These are phyloP conservation scores for Tolypocladium ovalisporum DNA, from an alignment of 2,329 filamentous ascomycete genomes.

Conservation along the genomic window DNA sequence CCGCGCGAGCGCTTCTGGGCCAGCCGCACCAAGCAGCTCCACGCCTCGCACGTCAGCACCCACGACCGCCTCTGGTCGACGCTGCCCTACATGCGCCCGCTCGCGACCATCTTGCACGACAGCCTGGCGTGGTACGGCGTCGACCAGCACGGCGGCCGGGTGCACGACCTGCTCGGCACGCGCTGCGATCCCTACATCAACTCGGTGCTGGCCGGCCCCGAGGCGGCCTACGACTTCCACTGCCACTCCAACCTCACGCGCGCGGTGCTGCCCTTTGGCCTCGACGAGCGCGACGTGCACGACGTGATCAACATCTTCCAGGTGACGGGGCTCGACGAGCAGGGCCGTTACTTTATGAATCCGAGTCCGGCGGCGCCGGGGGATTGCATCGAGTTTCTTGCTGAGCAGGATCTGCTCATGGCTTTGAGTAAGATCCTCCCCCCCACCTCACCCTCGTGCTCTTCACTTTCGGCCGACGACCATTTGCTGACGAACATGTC, in stretches of 20 bases:
- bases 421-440: slow-evolving; percentile 33
- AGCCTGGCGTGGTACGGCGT: slow-evolving; percentile 50
- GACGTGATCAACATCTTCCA: slow-evolving; percentile 84
- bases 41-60: slow-evolving; percentile 61
- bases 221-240: slow-evolving; percentile 61
- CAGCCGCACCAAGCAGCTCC: slow-evolving; percentile 64
- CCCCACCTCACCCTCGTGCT: too few relatives aligned
- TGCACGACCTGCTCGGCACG: slow-evolving; percentile 74
- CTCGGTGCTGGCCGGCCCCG: slow-evolving; percentile 52
- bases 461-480: too few relatives aligned
- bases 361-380: slow-evolving; percentile 43
- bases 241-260: slow-evolving; percentile 75
- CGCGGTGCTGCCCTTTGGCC: slow-evolving; percentile 55
- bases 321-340: slow-evolving; percentile 63
- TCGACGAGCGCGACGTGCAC: slow-evolving; percentile 66
- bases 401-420: slow-evolving; percentile 64
- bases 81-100: slow-evolving; percentile 64
- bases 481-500: neutral
- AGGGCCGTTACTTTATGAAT: slow-evolving; percentile 69
- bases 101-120: slow-evolving; percentile 61
- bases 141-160: slow-evolving; percentile 52
- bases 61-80: slow-evolving; percentile 69
- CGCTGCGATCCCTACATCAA: slow-evolving; percentile 81
- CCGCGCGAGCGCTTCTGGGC: slow-evolving; percentile 79
- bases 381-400: slow-evolving; percentile 65